These are phyloP conservation scores for Dalbergia cultrata DNA, from an alignment of 306 rosid genomes.

Conservation along the genomic window DNA sequence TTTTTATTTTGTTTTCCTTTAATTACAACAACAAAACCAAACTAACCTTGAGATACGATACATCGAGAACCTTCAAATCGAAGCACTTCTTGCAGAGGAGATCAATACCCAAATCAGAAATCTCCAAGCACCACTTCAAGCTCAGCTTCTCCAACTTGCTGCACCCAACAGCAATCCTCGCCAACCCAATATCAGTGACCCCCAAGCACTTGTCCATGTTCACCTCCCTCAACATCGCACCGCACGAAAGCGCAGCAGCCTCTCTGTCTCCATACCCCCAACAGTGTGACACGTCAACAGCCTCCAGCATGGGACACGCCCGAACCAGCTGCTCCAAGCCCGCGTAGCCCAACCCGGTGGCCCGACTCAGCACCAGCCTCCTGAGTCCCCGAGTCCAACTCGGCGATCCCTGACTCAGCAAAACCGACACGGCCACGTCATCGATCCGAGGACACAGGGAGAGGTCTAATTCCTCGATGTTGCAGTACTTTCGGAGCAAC, in stretches of 20 bases:
- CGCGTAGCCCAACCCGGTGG: slow-evolving; percentile 58
- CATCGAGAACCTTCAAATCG: slow-evolving; percentile 63
- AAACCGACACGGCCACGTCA: slow-evolving; percentile 48
- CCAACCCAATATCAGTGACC: slow-evolving; percentile 72
- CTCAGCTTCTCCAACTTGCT: slow-evolving; percentile 59
- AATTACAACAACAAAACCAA: background rate
- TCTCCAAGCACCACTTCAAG: slow-evolving; percentile 77
- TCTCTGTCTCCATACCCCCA: slow-evolving; percentile 69
- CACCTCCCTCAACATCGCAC: slow-evolving; percentile 58
- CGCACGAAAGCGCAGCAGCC: slow-evolving; percentile 64
- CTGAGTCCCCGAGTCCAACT: slow-evolving; percentile 58
- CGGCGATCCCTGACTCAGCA: slow-evolving; percentile 50
- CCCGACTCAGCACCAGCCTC: slow-evolving; percentile 59
- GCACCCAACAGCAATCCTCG: slow-evolving; percentile 64
- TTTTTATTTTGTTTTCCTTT: too few relatives aligned
- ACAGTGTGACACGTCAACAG: slow-evolving; percentile 63
- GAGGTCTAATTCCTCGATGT: slow-evolving; percentile 60
- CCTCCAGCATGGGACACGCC: slow-evolving; percentile 59
- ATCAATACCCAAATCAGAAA: slow-evolving; percentile 72
- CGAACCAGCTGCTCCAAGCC: slow-evolving; percentile 59
- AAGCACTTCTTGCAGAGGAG: slow-evolving; percentile 72
- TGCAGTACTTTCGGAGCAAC: slow-evolving; percentile 48
- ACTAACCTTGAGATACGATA: slow-evolving; percentile 71
- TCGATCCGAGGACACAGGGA: slow-evolving; percentile 65
- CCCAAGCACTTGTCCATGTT: slow-evolving; percentile 69